phyloP scores from a whole-genome alignment of 768 basidiomycete genomes.

The Boletus sp. region DNA sequence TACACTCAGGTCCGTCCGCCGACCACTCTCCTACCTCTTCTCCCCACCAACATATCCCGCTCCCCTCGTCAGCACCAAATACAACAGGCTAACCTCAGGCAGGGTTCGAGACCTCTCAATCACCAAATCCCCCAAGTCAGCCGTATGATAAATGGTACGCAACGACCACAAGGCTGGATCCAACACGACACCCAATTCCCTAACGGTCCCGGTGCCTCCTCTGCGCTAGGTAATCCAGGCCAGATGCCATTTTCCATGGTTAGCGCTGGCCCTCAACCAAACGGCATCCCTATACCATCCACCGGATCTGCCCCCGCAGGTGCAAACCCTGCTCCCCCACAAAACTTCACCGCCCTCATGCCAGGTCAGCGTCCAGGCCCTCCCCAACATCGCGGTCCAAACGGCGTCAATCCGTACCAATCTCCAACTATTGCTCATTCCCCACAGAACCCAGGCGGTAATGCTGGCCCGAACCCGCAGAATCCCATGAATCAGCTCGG shows the following conservation, averaged over 20 bases:
- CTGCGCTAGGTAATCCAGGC: conserved; percentile 17
- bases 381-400: conserved; percentile 43
- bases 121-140: conserved; percentile 27
- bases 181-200: conserved; percentile 22
- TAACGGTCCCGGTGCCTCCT: conserved; percentile 24
- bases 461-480: conserved; percentile 29
- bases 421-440: conserved; percentile 66
- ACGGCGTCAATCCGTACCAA: conserved; percentile 50
- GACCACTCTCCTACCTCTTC: background rate
- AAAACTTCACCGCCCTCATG: conserved; percentile 33
- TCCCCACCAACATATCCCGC: conserved; percentile 8
- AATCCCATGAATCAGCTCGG: conserved; percentile 50
- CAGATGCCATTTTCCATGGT: conserved; percentile 26
- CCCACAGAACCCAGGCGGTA: conserved; percentile 44
- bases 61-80: conserved; percentile 34
- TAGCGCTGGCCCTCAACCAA: conserved; percentile 39
- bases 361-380: conserved; percentile 31
- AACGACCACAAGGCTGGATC: conserved; percentile 15
- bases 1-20: conserved; percentile 59
- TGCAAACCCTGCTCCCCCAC: conserved; percentile 30
- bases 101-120: conserved; percentile 24
- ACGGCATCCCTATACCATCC: conserved; percentile 40
- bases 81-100: conserved; percentile 32
- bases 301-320: conserved; percentile 25
- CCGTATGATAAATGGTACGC: conserved; percentile 35